Base-by-base conservation (phyloP, 805 yeast species). In the Martiniozyma abietophila region DNA sequence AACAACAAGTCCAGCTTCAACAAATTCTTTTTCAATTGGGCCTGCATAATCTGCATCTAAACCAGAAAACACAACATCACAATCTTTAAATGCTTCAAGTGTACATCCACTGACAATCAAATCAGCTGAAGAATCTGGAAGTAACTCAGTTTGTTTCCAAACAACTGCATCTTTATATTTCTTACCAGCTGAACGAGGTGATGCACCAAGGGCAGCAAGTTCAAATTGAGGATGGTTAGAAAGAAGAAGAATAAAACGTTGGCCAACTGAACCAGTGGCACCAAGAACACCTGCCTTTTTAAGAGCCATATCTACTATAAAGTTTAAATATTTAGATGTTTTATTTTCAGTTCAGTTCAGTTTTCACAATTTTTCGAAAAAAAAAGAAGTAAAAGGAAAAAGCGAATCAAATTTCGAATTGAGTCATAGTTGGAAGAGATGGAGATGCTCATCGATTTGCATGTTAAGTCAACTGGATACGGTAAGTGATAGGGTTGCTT, bases 181-280 rank as follows among this genome's bases (percentile, higher is more conserved):
- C 58, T 82, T 84, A 31, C 97, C 97, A 14, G 97, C 96, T 18
- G 96, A 85, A 55, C 97, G 75, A 14, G 84, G 51, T 15, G 96
- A 84, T 4, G 98, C 98, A 47, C 98, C 98, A 35, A 92, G 65
- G 6, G 76, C 92, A 38, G 71, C 68, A 29, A 92, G 61, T 57
- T 85, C 85, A 50, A 92, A 86, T 41, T 84, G 84, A 18, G 97
- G 97, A 56, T 92, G 96, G 42, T 81, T 64, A 3, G 86, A 71
- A 43, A 92, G 67, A 31, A 92, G 65, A 31, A 89, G 65, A 41
- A 92, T 88, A 56, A 92, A 92, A 48, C 97, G 73, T 61, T 92
- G 98, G 38, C 98, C 98, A 25, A 92, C 98, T 27, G 94, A 78
- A 34, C 98, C 98, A 9, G 98, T 89, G 46, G 97, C 97, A 32